These are phyloP conservation scores for Gypsophila paniculata DNA, from an alignment of 179 eudicot genomes.

Conservation along the genomic window DNA sequence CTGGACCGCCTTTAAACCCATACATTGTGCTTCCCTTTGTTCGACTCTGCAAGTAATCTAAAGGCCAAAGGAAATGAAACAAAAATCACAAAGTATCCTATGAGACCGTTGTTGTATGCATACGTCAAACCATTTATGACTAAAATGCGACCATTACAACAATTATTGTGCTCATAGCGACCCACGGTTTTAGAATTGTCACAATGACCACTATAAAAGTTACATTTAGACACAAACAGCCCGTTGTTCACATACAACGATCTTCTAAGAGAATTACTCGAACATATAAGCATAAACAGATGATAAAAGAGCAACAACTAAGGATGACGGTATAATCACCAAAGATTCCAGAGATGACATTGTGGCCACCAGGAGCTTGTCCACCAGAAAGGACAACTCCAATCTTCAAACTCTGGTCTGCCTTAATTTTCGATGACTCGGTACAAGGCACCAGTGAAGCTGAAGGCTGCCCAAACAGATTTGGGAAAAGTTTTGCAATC, in stretches of 20 bases:
- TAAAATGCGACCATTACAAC: too few relatives aligned
- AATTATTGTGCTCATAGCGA: too few relatives aligned
- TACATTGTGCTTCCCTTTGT: conserved; percentile 73
- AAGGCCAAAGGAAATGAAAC: conserved; percentile 18
- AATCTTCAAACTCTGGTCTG: conserved; percentile 58
- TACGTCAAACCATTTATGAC: too few relatives aligned
- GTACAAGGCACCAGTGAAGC: conserved; percentile 55
- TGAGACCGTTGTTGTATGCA: too few relatives aligned
- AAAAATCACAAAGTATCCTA: background rate
- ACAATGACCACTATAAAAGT: too few relatives aligned
- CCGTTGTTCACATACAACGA: too few relatives aligned
- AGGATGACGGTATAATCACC: conserved; percentile 30
- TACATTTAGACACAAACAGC: too few relatives aligned
- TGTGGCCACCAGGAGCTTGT: conserved; percentile 99
- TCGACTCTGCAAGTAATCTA: conserved; percentile 83
- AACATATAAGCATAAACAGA: background rate
- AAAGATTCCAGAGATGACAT: conserved; percentile 88
- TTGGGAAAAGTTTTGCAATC: conserved; percentile 83
- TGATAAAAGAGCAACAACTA: background rate
- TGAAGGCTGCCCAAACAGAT: conserved; percentile 81
- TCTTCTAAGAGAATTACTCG: too few relatives aligned
- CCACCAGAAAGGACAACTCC: conserved; percentile 96
- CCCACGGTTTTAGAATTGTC: too few relatives aligned
- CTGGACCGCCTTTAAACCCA: conserved; percentile 94
- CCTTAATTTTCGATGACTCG: conserved; percentile 34